phyloP scores from a whole-genome alignment of 2,329 filamentous ascomycete genomes.

The Seiridium unicorne region DNA sequence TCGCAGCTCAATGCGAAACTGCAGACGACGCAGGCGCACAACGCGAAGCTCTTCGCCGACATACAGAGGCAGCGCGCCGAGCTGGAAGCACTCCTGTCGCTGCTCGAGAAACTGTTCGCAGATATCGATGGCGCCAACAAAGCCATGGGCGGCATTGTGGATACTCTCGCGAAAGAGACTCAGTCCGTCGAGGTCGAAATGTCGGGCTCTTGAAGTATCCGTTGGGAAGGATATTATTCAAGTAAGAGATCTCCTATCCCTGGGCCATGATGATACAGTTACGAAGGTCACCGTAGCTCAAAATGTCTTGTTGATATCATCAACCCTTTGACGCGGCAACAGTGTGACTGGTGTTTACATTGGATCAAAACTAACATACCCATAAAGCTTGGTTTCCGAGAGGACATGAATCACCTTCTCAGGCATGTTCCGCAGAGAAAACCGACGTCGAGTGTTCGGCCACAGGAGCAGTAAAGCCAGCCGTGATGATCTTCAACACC shows the following conservation, averaged over 20 bases:
- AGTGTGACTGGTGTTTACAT: no score
- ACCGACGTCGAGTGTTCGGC: no score
- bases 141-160: slow-evolving; percentile 39
- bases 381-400: no score
- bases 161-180: slow-evolving; percentile 49
- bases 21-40: slow-evolving; percentile 55
- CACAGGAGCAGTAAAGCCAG: no score
- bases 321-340: no score
- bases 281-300: no score
- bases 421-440: no score
- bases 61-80: slow-evolving; percentile 54
- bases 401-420: no score
- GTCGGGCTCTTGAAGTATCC: slow-evolving; percentile 9
- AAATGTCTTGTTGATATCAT: no score
- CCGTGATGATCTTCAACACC: no score
- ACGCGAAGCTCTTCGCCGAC: slow-evolving; percentile 50
- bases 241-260: not conserved
- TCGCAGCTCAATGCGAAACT: slow-evolving; percentile 56
- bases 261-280: not conserved
- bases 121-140: slow-evolving; percentile 53
- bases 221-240: not conserved
- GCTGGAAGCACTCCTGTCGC: slow-evolving; percentile 47
- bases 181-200: slow-evolving; percentile 42
- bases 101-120: slow-evolving; percentile 49
- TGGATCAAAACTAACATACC: no score